These are phyloP conservation scores for Arbutus unedo DNA, from an alignment of 148 eudicot species.

Conservation along the genomic window DNA sequence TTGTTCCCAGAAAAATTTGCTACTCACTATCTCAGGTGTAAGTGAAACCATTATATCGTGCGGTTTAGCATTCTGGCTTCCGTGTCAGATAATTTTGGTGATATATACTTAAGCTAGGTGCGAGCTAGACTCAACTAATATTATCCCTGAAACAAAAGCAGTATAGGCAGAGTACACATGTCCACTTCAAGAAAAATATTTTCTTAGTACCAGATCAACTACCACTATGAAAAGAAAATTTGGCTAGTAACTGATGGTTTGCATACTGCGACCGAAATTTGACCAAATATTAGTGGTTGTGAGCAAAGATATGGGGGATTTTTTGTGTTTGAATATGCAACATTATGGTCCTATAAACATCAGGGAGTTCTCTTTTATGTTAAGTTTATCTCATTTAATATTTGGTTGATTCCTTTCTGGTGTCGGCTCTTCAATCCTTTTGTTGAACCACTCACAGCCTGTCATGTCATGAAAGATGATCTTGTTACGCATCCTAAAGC, in stretches of 20 bases:
- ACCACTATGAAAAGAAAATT: constrained; percentile 6
- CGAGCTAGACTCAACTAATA: background rate
- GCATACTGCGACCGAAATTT: constrained; percentile 8
- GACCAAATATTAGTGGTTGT: constrained; percentile 16
- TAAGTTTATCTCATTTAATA: background rate
- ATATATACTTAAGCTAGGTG: background rate
- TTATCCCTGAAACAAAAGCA: constrained; percentile 14
- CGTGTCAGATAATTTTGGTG: background rate
- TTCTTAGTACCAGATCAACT: constrained; percentile 2
- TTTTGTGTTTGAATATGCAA: background rate
- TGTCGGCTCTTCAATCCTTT: background rate
- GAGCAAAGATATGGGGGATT: background rate
- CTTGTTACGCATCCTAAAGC: background rate
- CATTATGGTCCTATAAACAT: background rate
- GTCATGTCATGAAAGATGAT: background rate
- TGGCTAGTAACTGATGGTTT: constrained; percentile 17
- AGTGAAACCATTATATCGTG: background rate
- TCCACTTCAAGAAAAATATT: constrained; percentile 11
- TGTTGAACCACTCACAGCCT: constrained; percentile 11
- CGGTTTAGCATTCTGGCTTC: background rate
- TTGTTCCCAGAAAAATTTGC: background rate
- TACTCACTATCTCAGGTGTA: background rate
- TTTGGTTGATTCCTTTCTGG: constrained; percentile 19
- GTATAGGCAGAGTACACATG: constrained; percentile 5
- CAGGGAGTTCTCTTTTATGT: background rate